phyloP scores from a whole-genome alignment of 495 filamentous ascomycete genomes.

The Tuber umbilicatum region DNA sequence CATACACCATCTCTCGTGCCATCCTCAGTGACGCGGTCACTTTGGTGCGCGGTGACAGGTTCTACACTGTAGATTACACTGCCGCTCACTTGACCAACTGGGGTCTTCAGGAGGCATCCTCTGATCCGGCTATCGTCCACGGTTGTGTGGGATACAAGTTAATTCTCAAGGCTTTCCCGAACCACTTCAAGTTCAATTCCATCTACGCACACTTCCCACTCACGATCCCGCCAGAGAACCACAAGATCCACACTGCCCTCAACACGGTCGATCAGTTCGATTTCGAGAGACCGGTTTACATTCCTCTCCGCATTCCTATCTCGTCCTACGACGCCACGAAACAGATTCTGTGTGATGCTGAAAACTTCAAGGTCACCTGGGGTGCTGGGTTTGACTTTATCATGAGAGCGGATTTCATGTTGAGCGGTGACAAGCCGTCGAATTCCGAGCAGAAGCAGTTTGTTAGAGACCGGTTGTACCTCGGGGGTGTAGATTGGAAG shows the following conservation, averaged over 20 bases:
- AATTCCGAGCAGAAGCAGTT: constrained; percentile 52
- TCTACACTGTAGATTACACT: constrained; percentile 63
- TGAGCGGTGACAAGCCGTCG: constrained; percentile 49
- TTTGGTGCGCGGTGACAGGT: constrained; percentile 78
- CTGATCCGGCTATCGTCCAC: constrained; percentile 65
- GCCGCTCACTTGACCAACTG: constrained; percentile 58
- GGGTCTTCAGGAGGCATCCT: constrained; percentile 67
- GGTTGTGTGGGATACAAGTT: constrained; percentile 84
- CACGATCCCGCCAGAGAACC: constrained; percentile 68
- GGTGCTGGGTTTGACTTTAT: constrained; percentile 52
- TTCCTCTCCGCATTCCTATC: constrained; percentile 51
- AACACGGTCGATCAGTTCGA: constrained; percentile 64
- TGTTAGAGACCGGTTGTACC: constrained; percentile 58
- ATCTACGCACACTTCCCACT: constrained; percentile 87
- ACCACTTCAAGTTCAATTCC: constrained; percentile 69
- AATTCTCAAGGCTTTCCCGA: constrained; percentile 69
- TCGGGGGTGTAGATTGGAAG: constrained; percentile 51
- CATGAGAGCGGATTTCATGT: constrained; percentile 52
- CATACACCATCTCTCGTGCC: constrained; percentile 74
- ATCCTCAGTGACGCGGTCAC: constrained; percentile 80
- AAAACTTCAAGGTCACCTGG: constrained; percentile 62
- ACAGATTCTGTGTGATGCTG: constrained; percentile 54
- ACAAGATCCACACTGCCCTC: constrained; percentile 65
- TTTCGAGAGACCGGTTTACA: constrained; percentile 57
- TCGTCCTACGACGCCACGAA: constrained; percentile 58